These are phyloP conservation scores for Coniochaeta sp. DNA, from an alignment of 2,329 filamentous ascomycete genomes.

Conservation along the genomic window DNA sequence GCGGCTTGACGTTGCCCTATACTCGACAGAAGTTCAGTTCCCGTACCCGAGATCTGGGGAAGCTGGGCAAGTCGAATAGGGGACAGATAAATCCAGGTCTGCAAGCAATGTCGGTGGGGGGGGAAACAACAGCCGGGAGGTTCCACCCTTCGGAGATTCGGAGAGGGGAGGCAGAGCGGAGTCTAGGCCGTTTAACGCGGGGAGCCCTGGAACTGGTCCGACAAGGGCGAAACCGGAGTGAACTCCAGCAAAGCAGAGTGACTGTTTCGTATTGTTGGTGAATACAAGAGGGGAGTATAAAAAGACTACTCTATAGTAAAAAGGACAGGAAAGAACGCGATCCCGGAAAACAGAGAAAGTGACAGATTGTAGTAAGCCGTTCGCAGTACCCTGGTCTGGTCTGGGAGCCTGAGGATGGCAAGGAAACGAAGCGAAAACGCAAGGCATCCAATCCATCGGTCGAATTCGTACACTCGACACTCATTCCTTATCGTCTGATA, in stretches of 20 bases:
- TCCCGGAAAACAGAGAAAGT: not conserved
- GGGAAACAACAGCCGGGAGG: not conserved
- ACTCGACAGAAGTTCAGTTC: not conserved
- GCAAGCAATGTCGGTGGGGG: not conserved
- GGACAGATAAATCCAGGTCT: not conserved
- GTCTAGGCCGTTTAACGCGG: not conserved
- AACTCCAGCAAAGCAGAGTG: not conserved
- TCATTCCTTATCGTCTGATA: not conserved
- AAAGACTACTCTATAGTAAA: no score
- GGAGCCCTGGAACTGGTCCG: not conserved
- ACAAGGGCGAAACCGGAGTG: not conserved
- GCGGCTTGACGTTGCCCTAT: not conserved
- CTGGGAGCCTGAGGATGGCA: not conserved
- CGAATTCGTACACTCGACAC: not conserved
- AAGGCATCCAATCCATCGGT: not conserved
- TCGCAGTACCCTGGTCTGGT: not conserved
- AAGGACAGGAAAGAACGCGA: not conserved
- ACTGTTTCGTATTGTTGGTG: not conserved
- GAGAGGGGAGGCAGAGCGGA: not conserved
- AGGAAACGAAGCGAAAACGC: not conserved
- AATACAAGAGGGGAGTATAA: not conserved
- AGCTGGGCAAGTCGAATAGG: not conserved
- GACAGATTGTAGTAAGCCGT: not conserved
- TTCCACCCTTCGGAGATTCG: not conserved
- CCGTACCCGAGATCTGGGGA: not conserved